phyloP scores from a whole-genome alignment of 768 basidiomycete species.

The Suillus subluteus region DNA sequence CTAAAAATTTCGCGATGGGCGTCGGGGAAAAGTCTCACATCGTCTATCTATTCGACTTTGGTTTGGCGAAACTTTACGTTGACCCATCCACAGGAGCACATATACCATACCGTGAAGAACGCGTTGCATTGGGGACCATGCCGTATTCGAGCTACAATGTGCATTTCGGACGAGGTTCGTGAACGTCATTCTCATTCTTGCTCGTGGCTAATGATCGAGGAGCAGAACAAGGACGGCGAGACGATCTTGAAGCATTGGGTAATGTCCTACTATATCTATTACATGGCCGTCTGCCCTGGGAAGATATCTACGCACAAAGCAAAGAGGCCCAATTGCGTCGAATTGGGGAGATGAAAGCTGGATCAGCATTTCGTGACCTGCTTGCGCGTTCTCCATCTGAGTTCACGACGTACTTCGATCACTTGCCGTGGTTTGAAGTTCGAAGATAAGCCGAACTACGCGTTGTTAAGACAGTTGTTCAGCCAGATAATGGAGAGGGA shows the following conservation, averaged over 20 bases:
- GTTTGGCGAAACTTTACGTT: constrained; percentile 17
- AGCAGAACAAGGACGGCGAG: constrained; percentile 25
- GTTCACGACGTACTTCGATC: constrained; percentile 19
- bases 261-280: constrained; percentile 25
- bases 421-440: constrained; percentile 22
- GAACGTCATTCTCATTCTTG: background rate
- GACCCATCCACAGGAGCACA: constrained; percentile 18
- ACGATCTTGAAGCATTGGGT: constrained; percentile 28
- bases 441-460: constrained; percentile 27
- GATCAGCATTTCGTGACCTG: background rate
- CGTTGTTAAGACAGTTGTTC: constrained; percentile 20
- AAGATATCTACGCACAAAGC: constrained; percentile 17
- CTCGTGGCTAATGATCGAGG: background rate
- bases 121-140: constrained; percentile 13
- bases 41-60: constrained; percentile 26
- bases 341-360: constrained; percentile 21
- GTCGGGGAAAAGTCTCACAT: background rate
- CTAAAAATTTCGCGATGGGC: constrained; percentile 18
- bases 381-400: background rate
- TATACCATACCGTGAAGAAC: constrained; percentile 18
- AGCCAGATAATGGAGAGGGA: background rate
- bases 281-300: constrained; percentile 28
- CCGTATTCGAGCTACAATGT: constrained; percentile 18
- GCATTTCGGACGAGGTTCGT: constrained; percentile 20
- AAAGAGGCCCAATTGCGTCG: constrained; percentile 6